phyloP scores from a whole-genome alignment of 306 rosid species.

The Vigna trinervia region DNA sequence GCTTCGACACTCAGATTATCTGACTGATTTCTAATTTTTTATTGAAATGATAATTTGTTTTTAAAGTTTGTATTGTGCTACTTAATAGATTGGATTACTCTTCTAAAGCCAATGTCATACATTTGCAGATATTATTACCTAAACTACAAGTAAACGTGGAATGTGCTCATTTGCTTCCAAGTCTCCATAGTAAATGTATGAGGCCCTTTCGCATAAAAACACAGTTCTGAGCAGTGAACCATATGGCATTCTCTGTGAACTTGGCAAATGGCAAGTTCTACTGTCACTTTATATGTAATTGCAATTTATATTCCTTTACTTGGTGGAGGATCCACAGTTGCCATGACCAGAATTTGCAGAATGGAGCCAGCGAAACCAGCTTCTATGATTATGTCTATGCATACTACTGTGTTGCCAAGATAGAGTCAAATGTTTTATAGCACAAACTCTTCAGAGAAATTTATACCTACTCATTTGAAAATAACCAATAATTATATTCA shows the following conservation, averaged over 20 bases:
- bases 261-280: conserved; percentile 13
- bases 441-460: conserved; percentile 27
- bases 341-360: conserved; percentile 6
- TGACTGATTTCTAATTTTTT: conserved; percentile 24
- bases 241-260: neutral
- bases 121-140: neutral
- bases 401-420: neutral
- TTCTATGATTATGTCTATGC: conserved; percentile 4
- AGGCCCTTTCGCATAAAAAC: neutral
- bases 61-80: conserved; percentile 8
- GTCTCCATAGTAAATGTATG: neutral
- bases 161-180: conserved; percentile 14
- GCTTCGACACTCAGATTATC: conserved; percentile 13
- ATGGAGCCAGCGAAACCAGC: conserved; percentile 27
- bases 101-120: conserved; percentile 22
- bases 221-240: neutral
- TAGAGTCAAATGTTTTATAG: neutral
- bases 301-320: conserved; percentile 27
- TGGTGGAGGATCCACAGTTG: conserved; percentile 31
- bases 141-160: neutral
- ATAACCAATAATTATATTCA: neutral
- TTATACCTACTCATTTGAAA: conserved; percentile 1
- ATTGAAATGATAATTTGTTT: conserved; percentile 4
- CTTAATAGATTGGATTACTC: conserved; percentile 10
- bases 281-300: conserved; percentile 17